phyloP scores from a whole-genome alignment of 2,329 filamentous ascomycete genomes.

The Lachnellula suecica region DNA sequence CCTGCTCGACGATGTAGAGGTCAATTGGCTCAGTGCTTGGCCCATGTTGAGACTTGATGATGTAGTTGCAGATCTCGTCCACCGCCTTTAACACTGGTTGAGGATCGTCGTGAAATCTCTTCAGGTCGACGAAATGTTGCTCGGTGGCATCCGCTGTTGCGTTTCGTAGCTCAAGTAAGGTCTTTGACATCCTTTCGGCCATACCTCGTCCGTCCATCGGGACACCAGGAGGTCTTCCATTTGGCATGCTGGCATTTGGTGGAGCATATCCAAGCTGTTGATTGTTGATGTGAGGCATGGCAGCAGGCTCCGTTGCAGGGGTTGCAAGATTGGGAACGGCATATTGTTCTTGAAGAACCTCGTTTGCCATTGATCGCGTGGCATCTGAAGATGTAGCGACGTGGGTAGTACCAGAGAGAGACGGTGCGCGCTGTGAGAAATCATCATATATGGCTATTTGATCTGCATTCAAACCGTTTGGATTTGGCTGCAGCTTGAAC shows the following conservation, averaged over 20 bases:
- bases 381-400: conserved; percentile 59
- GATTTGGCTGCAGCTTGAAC: conserved; percentile 75
- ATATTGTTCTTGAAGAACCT: conserved; percentile 63
- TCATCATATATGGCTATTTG: conserved; percentile 97
- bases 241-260: conserved; percentile 47
- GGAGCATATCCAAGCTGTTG: conserved; percentile 58
- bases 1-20: conserved; percentile 58
- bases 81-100: conserved; percentile 62
- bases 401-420: conserved; percentile 56
- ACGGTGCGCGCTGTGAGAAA: conserved; percentile 73
- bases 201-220: conserved; percentile 51
- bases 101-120: conserved; percentile 42
- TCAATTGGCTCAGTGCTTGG: conserved; percentile 54
- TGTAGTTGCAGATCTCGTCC: conserved; percentile 59
- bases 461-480: conserved; percentile 78
- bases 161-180: conserved; percentile 56
- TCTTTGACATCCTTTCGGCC: conserved; percentile 55
- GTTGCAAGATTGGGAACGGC: conserved; percentile 58
- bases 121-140: conserved; percentile 58
- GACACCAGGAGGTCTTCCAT: conserved; percentile 48
- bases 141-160: conserved; percentile 53
- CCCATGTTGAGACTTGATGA: conserved; percentile 62
- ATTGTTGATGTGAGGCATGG: conserved; percentile 46
- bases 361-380: conserved; percentile 61
- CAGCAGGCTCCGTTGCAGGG: conserved; percentile 54